Base-by-base conservation (phyloP, 139 green algal genomes). In the Pleodorina starrii region DNA sequence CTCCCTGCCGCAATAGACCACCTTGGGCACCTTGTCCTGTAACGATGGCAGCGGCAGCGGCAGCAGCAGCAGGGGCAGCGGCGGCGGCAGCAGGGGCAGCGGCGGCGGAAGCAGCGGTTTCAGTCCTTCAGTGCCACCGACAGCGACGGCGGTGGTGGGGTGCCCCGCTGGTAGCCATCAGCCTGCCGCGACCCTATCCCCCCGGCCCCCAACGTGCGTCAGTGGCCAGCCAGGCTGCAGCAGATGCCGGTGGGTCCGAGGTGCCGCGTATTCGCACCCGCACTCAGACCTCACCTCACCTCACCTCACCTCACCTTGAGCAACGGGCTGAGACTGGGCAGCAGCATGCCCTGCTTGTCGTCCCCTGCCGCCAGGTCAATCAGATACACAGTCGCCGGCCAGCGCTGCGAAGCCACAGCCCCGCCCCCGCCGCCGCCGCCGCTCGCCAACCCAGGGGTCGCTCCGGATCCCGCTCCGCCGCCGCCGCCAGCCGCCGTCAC, bases 291-390 rank as follows among this genome's bases (percentile, higher is more conserved):
- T n/a, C n/a, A n/a, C n/a, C n/a, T n/a, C n/a, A n/a, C n/a, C n/a
- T n/a, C n/a, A n/a, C n/a, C n/a, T n/a, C n/a, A n/a, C 7, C 79
- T 36, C 79, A 86, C 79, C 79, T 86, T 57, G 38, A 86, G 79
- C 79, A 86, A 27, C 10, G 79, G 46, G 5, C 38, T 60, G 11
- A 86, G 59, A 40, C 50, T 73, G 35, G 40, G 50, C 54, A 86
- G 79, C 57, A 86, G 54, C 79, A 86, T 54, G 38, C 32, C 57
- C 12, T 40, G 42, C 17, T 42, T 40, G 42, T 63, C 43, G 5
- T 50, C 40, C 25, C 38, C 60, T 42, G 42, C 43, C 14, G 42
- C 60, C 60, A 60, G 43, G 44, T 87, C 81, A 4, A 87, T 17
- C 81, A 87, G 40, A 16, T 87, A 87, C 43, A 87, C 81, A 27